These are phyloP conservation scores for Ciborinia camelliae DNA, from an alignment of 2,329 filamentous ascomycete genomes.

Conservation along the genomic window DNA sequence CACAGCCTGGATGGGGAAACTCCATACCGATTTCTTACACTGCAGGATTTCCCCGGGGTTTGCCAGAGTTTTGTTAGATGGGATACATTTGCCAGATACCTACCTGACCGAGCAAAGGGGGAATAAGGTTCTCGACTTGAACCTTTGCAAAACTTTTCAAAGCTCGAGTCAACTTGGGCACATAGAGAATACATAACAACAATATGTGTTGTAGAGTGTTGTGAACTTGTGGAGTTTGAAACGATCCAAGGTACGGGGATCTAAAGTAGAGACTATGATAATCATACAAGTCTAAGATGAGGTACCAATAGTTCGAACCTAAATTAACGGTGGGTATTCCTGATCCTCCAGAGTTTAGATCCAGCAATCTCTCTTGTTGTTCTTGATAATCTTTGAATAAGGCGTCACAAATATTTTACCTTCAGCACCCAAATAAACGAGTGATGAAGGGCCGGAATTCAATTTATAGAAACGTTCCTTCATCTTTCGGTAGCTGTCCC, in stretches of 20 bases:
- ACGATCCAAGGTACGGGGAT: too few relatives aligned
- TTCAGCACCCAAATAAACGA: slow-evolving; percentile 6
- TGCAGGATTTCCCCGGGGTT: background rate
- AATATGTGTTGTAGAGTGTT: too few relatives aligned
- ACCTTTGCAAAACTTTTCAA: background rate
- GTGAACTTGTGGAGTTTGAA: too few relatives aligned
- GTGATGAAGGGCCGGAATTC: slow-evolving; percentile 2
- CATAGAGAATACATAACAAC: too few relatives aligned
- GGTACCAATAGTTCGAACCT: too few relatives aligned
- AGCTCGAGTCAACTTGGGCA: too few relatives aligned
- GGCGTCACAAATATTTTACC: background rate
- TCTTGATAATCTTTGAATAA: background rate
- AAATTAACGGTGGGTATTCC: too few relatives aligned
- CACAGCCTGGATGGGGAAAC: background rate
- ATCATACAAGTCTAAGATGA: too few relatives aligned
- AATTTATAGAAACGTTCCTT: background rate
- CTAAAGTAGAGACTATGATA: too few relatives aligned
- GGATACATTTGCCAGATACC: background rate
- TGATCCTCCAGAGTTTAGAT: too few relatives aligned
- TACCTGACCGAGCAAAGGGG: background rate
- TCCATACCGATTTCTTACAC: background rate
- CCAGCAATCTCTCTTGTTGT: too few relatives aligned
- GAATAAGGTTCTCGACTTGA: background rate
- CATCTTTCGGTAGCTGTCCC: background rate
- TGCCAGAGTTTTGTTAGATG: background rate